phyloP scores from a whole-genome alignment of 169 alveolate species.

The Besnoitia besnoiti region DNA sequence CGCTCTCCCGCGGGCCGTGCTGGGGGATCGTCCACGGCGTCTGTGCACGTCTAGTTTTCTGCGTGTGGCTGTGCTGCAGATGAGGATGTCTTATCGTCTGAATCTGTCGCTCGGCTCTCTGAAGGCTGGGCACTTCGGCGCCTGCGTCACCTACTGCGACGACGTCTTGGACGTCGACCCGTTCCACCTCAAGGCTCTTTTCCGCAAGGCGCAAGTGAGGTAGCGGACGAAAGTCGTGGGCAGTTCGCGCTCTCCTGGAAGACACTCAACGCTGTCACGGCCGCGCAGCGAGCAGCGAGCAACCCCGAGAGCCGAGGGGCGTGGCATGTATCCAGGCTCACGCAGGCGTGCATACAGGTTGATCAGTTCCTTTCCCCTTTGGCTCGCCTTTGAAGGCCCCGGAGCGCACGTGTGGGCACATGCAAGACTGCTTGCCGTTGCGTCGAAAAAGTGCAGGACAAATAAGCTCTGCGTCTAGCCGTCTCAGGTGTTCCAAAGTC shows the following conservation, averaged over 20 bases:
- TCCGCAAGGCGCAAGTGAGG: conserved; percentile 60
- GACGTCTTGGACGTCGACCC: conserved; percentile 66
- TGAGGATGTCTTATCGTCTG: conserved; percentile 59
- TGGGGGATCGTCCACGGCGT: not conserved
- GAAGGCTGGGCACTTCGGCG: conserved; percentile 62
- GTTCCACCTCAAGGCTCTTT: conserved; percentile 62
- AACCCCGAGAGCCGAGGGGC: no score
- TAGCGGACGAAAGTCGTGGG: not conserved
- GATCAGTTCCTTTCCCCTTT: no score
- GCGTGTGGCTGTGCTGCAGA: conserved; percentile 20
- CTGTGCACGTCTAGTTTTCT: not conserved
- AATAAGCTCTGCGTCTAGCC: no score
- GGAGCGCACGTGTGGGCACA: no score
- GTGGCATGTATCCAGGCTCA: no score
- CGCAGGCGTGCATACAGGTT: no score
- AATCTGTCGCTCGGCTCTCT: conserved; percentile 65
- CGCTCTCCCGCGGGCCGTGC: no score
- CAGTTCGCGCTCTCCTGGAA: not conserved
- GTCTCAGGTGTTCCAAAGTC: not conserved
- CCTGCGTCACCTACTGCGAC: conserved; percentile 63
- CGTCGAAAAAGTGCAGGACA: no score
- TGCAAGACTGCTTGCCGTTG: no score
- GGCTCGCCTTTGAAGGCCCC: no score
- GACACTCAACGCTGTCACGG: not conserved
- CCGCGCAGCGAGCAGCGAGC: no score